Percentiles rank a stretch among this genome's conserved stretches.
These are phyloP conservation scores for Talaromyces verruculosus DNA, from an alignment of 2,329 filamentous ascomycete genomes.

Conservation along the genomic window DNA sequence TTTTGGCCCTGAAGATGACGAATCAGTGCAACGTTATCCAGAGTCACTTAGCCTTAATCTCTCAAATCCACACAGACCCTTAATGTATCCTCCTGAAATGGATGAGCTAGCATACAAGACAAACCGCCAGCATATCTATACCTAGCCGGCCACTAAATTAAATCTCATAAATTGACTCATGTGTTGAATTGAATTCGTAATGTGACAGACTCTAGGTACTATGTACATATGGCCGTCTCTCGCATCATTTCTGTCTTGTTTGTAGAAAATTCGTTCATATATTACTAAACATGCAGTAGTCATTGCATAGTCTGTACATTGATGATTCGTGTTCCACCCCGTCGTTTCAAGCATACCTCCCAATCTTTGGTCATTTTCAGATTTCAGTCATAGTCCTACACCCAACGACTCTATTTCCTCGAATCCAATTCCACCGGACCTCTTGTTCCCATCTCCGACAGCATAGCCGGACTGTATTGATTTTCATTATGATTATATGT, in stretches of 20 bases:
- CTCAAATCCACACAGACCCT: neutral
- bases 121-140: neutral
- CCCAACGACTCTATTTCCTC: neutral
- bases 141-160: neutral
- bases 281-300: neutral
- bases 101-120: neutral
- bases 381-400: neutral
- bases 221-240: neutral
- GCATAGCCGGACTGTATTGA: neutral
- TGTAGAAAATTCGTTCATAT: neutral
- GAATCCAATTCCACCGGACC: slow-evolving; percentile 16
- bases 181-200: neutral
- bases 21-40: neutral
- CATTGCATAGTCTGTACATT: neutral
- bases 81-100: neutral
- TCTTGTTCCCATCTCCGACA: slow-evolving; percentile 12
- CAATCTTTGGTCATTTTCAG: neutral
- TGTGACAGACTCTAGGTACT: neutral
- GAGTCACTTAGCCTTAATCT: neutral
- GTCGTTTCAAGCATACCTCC: neutral
- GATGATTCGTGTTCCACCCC: neutral
- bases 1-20: neutral
- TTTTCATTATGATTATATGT: neutral
- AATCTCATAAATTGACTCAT: neutral
- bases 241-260: neutral